Evolutionary conservation across 2,329 filamentous ascomycete species (phyloP), one percentile per base, ranked within the genome.

Genomic region (Monosporascus sp.): DNA sequence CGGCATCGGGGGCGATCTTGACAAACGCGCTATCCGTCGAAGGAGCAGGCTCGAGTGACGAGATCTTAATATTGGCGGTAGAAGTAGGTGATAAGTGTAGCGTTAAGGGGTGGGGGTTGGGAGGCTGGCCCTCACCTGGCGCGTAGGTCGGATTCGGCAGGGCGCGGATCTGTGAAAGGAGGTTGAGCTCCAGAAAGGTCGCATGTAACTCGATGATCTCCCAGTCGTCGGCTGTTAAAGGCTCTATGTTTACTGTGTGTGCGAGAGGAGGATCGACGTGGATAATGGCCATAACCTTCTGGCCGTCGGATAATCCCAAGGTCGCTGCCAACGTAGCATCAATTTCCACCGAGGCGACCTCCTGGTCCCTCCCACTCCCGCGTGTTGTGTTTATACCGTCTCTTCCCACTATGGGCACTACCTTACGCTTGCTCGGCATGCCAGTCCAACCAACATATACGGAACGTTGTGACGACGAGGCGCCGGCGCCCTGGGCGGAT

Each of bases 141-240:
- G 73, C 77, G 67, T 84, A 89, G 24, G 80, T 76, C 19, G 93
- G 93, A 69, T 97, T 97, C 24, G 93, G 93, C 22, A 99, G 78
- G 19, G 93, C 93, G 63, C 94, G 87, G 62, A 99, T 92, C 74
- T 99, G 94, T 45, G 87, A 89, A 35, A 96, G 78, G 50, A 99
- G 85, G 70, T 99, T 97, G 59, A 97, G 79, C 68, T 99, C 94
- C 49, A 99, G 78, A 66, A 97, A 99, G 17, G 88, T 94, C 5
- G 94, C 94, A 74, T 99, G 94, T 2, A 99, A 78, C 71, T 99
- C 94, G 63, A 99, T 97, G 64, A 97, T 96, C 72, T 99, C 94
- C 94, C 94, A 99, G 68, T 99, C 94, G 54, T 95, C 91, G 1
- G 93, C 85, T 0, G 94, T 97, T 64, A 97, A 74, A 37, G 94